Percentiles rank a stretch among this genome's conserved stretches.
Conservation (phyloP, 768 basidiomycete species). For the Pisolithus microcarpus region DNA sequence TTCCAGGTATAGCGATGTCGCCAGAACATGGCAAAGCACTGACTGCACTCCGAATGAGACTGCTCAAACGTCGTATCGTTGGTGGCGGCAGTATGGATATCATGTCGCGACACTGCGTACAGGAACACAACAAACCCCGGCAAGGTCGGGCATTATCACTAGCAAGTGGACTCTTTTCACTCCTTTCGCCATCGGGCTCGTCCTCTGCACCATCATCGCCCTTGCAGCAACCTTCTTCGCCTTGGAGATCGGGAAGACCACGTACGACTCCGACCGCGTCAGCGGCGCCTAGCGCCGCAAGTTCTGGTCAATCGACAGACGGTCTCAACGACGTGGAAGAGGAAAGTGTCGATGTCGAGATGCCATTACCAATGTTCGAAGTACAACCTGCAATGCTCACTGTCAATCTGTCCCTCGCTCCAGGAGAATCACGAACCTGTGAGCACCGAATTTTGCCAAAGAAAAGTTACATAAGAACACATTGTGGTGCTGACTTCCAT, state of each 20-base stretch:
- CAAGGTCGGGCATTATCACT: slow-evolving; percentile 49
- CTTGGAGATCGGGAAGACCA: no score
- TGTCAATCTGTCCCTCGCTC: slow-evolving; percentile 72
- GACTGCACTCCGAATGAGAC: slow-evolving; percentile 39
- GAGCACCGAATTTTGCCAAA: no score
- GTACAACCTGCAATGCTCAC: slow-evolving; percentile 83
- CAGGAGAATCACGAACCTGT: no score
- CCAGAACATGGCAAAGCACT: slow-evolving; percentile 42
- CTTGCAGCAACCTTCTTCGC: no score
- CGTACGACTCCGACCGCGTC: no score
- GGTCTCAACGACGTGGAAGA: slow-evolving; percentile 27
- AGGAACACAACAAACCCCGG: slow-evolving; percentile 20
- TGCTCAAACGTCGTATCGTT: slow-evolving; percentile 27
- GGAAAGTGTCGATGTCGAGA: slow-evolving; percentile 53
- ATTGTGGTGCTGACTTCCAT: no score
- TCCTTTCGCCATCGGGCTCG: no score
- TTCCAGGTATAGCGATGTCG: slow-evolving; percentile 32
- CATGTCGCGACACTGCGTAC: slow-evolving; percentile 30
- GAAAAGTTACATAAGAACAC: no score
- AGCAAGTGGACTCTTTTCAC: slow-evolving; percentile 43
- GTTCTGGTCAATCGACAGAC: slow-evolving; percentile 6
- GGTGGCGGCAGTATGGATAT: slow-evolving; percentile 83
- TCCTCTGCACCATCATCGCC: no score
- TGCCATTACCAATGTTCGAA: slow-evolving; percentile 77
- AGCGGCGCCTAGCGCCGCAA: no score